Percentiles rank a stretch among this genome's conserved stretches.
Conservation (phyloP, 208 protist species). For the Leptomonas pyrrhocoris region DNA sequence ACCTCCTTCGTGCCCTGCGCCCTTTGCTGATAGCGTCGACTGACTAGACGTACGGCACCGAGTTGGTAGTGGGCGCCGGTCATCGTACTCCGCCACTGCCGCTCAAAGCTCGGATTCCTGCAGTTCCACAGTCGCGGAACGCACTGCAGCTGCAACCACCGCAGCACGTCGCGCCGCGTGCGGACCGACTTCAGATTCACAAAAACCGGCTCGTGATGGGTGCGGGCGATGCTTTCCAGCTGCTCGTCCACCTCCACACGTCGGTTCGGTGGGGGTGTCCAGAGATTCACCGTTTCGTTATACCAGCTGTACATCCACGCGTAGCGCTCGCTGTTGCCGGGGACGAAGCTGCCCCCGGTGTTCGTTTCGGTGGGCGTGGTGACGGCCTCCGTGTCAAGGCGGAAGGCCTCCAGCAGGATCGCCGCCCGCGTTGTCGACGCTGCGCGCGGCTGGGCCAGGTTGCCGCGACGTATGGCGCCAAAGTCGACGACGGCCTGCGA, state of each 20-base stretch:
- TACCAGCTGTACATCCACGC: conserved; percentile 48
- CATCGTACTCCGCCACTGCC: conserved; percentile 17
- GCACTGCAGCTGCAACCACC: conserved; percentile 27
- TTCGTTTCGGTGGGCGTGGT: neutral
- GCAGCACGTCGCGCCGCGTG: conserved; percentile 24
- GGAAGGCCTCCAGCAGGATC: conserved; percentile 37
- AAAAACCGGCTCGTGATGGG: conserved; percentile 17
- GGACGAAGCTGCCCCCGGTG: conserved; percentile 22
- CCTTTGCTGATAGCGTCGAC: conserved; percentile 11
- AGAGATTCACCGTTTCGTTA: conserved; percentile 32
- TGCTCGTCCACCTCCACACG: conserved; percentile 25
- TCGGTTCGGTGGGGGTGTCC: conserved; percentile 32
- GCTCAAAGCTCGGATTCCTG: conserved; percentile 1
- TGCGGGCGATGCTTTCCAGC: conserved; percentile 3
- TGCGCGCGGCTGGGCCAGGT: conserved; percentile 1
- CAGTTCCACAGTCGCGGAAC: conserved; percentile 25
- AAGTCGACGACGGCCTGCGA: conserved; percentile 20
- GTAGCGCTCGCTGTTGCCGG: conserved; percentile 31
- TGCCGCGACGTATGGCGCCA: conserved; percentile 4
- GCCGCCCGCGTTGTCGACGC: conserved; percentile 10
- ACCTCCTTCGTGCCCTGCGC: neutral
- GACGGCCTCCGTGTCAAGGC: conserved; percentile 36
- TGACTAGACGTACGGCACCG: conserved; percentile 15
- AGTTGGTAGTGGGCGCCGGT: conserved; percentile 11
- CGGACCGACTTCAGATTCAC: conserved; percentile 14